These are phyloP conservation scores for Scenedesmus sp. DNA, from an alignment of 163 green algal genomes.

Conservation along the genomic window DNA sequence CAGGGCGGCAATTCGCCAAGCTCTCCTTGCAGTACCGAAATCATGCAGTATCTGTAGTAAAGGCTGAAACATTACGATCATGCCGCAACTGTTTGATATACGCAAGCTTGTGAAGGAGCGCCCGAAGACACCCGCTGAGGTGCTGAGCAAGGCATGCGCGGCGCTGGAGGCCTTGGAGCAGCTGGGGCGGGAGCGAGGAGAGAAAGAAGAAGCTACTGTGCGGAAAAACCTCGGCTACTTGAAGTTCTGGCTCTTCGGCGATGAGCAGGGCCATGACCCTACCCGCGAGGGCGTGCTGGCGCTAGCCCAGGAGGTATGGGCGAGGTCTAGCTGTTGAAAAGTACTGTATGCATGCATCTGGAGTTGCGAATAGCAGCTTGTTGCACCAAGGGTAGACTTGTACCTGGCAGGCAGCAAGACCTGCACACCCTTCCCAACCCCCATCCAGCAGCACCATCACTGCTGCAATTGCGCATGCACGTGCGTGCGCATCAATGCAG, in stretches of 20 bases:
- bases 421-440: not conserved
- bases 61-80: not conserved
- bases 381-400: not conserved
- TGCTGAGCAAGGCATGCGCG: constrained; percentile 32
- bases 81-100: constrained; percentile 38
- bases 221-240: constrained; percentile 51
- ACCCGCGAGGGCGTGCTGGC: constrained; percentile 76
- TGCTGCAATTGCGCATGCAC: not conserved
- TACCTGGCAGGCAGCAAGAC: not conserved
- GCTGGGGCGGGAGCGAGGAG: not conserved
- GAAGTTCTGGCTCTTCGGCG: constrained; percentile 80
- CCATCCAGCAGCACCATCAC: not conserved
- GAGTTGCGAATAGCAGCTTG: not conserved
- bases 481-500: not conserved
- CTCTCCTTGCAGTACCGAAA: not conserved
- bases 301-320: constrained; percentile 67
- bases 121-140: constrained; percentile 21
- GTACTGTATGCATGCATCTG: not conserved
- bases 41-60: not conserved
- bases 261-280: constrained; percentile 71
- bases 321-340: not conserved
- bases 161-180: constrained; percentile 7
- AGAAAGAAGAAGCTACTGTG: constrained; percentile 27
- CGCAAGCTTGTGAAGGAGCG: constrained; percentile 48
- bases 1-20: not conserved